Base-by-base conservation (phyloP, 768 basidiomycete genomes). In the Boletus rubescentipes region DNA sequence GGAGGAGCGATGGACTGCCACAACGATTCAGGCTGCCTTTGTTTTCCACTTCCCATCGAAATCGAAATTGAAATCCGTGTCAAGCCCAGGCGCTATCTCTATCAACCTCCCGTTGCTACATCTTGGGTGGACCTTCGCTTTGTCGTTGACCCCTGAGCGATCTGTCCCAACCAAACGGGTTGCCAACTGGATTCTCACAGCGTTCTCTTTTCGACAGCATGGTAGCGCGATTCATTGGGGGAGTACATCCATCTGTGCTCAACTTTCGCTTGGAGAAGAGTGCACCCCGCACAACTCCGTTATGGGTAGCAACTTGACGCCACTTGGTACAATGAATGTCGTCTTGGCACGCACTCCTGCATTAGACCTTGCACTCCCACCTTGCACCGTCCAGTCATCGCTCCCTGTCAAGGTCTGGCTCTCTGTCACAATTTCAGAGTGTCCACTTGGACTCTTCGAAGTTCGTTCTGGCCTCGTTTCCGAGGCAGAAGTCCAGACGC, bases 361-460 rank as follows among this genome's bases (percentile, higher is more conserved):
- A 7, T n/a, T 26, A n/a, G 8, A 54, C 45, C 11, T 51, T 14
- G 30, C 44, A 11, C 20, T 44, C 3, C 4, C 43, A 20, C 8
- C 41, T 10, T 5, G 38, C 38, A 39, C 7, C 2, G 7, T 66
- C 41, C n/a, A n/a, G n/a, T 49, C 48, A 15, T 7, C 36, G 1
- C 5, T 0, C 11, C 37, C 11, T 4, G 26, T 26, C 47, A 52
- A 52, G 42, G 9, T 56, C 47, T 35, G 16, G 15, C 64, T 67
- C 18, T 32, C 16, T 12, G 51, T 65, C 20, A 61, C 53, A 5
- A 35, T 65, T 38, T 61, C 55, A 15, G 30, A 44, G 0, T 67
- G 58, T 34, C 58, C 65, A 23, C 38, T 64, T 20, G 62, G 65
- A n/a, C 42, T 67, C 34, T 64, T 67, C 41, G 39, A 23, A 5